These are phyloP conservation scores for Purpureocillium takamizusanense DNA, from an alignment of 2,329 filamentous ascomycete species.

Conservation along the genomic window DNA sequence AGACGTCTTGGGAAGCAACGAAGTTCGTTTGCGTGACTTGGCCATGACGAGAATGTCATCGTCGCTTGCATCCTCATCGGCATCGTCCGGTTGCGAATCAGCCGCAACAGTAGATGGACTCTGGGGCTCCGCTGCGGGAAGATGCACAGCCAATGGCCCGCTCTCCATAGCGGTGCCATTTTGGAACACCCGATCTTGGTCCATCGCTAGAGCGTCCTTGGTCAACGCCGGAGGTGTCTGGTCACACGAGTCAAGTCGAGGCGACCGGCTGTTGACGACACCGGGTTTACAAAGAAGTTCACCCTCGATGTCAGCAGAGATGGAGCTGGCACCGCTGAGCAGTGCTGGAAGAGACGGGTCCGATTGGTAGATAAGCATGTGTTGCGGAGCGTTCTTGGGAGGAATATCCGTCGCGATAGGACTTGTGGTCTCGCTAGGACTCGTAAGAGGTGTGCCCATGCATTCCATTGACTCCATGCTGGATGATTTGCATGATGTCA, in stretches of 20 bases:
- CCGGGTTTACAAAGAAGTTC: constrained; percentile 47
- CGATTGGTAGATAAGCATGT: constrained; percentile 47
- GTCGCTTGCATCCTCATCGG: constrained; percentile 41
- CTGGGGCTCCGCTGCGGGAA: constrained; percentile 10
- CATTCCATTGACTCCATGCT: constrained; percentile 41
- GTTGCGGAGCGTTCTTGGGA: constrained; percentile 32
- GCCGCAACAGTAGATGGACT: constrained; percentile 2
- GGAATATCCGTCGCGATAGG: constrained; percentile 33
- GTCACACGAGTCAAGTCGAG: constrained; percentile 42
- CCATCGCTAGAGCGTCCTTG: constrained; percentile 39
- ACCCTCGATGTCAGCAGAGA: constrained; percentile 53
- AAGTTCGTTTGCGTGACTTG: constrained; percentile 37
- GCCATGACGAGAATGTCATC: constrained; percentile 47
- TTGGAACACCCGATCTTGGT: constrained; percentile 27
- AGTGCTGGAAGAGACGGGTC: constrained; percentile 56
- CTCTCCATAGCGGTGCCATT: constrained; percentile 22
- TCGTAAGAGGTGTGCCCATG: constrained; percentile 43
- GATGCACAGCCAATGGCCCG: constrained; percentile 19
- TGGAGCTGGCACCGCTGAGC: constrained; percentile 54
- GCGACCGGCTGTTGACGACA: constrained; percentile 28
- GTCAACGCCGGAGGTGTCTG: constrained; percentile 42
- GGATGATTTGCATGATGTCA: constrained; percentile 38
- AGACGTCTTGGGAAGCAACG: constrained; percentile 7
- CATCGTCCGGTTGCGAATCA: constrained; percentile 22
- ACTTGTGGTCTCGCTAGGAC: constrained; percentile 43